Conservation (phyloP, 495 filamentous ascomycete genomes). For the Xeromyces bisporus region DNA sequence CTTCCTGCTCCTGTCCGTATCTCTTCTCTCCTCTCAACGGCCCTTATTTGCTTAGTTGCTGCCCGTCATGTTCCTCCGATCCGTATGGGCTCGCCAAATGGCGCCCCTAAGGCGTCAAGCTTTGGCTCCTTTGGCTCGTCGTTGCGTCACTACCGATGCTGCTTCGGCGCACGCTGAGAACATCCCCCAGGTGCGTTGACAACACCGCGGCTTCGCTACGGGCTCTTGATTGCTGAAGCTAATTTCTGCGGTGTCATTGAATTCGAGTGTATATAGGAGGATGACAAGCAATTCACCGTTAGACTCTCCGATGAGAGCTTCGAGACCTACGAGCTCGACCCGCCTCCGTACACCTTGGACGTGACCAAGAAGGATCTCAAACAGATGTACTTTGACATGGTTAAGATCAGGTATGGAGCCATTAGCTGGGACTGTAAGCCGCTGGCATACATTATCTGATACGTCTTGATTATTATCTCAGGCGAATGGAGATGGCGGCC, state of each 20-base stretch:
- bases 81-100: conserved; percentile 26
- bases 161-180: conserved; percentile 80
- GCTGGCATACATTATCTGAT: too few relatives aligned
- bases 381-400: conserved; percentile 98
- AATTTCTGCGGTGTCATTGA: conserved; percentile 6
- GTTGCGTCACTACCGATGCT: conserved; percentile 85
- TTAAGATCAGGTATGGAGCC: conserved; percentile 57
- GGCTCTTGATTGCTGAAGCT: conserved; percentile 8
- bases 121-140: conserved; percentile 37
- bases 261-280: conserved; percentile 41
- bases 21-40: conserved; percentile 6
- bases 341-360: conserved; percentile 74
- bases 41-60: conserved; percentile 12
- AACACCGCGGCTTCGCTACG: conserved; percentile 24
- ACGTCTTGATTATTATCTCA: conserved; percentile 13
- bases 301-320: conserved; percentile 93
- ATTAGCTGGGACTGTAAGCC: conserved; percentile 1
- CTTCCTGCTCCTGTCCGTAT: not conserved
- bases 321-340: conserved; percentile 97
- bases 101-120: conserved; percentile 38
- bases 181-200: conserved; percentile 47
- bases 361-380: conserved; percentile 95
- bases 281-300: conserved; percentile 86
- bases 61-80: conserved; percentile 29
- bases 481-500: conserved; percentile 98